Evolutionary conservation across 2,329 filamentous ascomycete genomes (phyloP), one percentile per base, ranked within the genome.

Genomic region (Ophiostoma australiae): DNA sequence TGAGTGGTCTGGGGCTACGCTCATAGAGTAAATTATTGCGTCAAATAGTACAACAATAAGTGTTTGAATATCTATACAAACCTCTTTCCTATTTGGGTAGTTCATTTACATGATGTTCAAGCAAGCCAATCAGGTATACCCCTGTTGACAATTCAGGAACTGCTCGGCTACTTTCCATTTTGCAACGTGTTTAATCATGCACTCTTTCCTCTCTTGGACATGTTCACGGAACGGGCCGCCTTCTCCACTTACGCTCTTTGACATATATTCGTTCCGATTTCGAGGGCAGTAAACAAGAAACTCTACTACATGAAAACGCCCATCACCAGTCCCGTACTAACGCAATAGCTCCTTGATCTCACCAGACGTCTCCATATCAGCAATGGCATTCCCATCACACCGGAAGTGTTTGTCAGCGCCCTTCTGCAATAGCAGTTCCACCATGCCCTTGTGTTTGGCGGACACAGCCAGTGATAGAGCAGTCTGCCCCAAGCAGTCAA

Each of bases 1-100:
- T 93, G 20, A 82, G 82, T 69, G 78, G 80, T 1, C 76, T 91
- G 74, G 82, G 73, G 0, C 69, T 77, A 23, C 70, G 27, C n/a
- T 63, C 5, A 33, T 31, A 61, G 11, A 55, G 7, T 23, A n/a
- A 48, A 31, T 31, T 31, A 31, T 31, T 31, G 27, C 27, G 27
- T 3, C 27, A 31, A 31, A 31, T 31, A 31, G 27, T 31, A 31
- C 27, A 31, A 31, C 27, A 31, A 31, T 31, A 31, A 31, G 27
- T 31, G 27, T 31, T 31, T 31, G 27, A 31, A 31, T n/a, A n/a
- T n/a, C n/a, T n/a, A n/a, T n/a, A n/a, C n/a, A n/a, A n/a, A n/a
- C 10, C 37, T 39, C 37, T 20, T 48, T 48, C 44, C 15, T 48
- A 48, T 48, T 48, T 48, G 17, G 44, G 44, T 20, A 48, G 44